Conservation (phyloP, 2,329 filamentous ascomycete genomes). For the Macroventuria anomochaeta region DNA sequence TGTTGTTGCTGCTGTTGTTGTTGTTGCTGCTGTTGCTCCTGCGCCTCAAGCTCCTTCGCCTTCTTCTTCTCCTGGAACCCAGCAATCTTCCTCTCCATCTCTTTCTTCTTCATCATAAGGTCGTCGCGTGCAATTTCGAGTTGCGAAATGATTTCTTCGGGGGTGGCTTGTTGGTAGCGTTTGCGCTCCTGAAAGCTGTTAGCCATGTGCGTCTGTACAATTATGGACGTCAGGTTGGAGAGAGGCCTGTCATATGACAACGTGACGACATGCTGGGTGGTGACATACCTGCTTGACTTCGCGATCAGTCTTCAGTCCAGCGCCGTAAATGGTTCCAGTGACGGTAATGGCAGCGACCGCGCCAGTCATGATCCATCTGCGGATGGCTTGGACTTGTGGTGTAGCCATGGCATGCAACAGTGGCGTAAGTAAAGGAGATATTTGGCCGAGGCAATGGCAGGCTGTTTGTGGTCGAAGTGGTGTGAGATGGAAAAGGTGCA, state of each 20-base stretch:
- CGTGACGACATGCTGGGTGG: neutral
- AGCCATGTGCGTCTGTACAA: neutral
- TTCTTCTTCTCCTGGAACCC: constrained; percentile 27
- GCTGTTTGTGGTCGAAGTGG: constrained; percentile 4
- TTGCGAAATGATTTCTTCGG: constrained; percentile 62
- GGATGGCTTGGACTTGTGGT: constrained; percentile 42
- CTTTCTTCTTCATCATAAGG: constrained; percentile 58
- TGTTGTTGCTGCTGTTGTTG: neutral
- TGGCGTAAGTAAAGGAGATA: neutral
- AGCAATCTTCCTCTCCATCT: constrained; percentile 63
- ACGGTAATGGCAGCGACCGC: constrained; percentile 63
- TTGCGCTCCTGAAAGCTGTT: constrained; percentile 50
- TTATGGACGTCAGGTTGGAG: too few relatives aligned
- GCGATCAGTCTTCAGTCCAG: constrained; percentile 61
- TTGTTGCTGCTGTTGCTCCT: neutral
- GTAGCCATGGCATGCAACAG: constrained; percentile 25
- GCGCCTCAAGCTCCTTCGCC: constrained; percentile 21
- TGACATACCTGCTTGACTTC: constrained; percentile 59
- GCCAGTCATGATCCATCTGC: constrained; percentile 61
- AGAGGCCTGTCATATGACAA: neutral
- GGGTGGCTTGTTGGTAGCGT: constrained; percentile 57
- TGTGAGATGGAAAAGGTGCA: constrained; percentile 16
- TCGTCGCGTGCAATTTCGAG: constrained; percentile 59
- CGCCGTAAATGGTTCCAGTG: constrained; percentile 65
- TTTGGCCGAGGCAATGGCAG: constrained; percentile 1